Percentiles rank a stretch among this genome's conserved stretches.
phyloP scores from a whole-genome alignment of 371 early-diverging fungal genomes.

The Mortierella polycephala region DNA sequence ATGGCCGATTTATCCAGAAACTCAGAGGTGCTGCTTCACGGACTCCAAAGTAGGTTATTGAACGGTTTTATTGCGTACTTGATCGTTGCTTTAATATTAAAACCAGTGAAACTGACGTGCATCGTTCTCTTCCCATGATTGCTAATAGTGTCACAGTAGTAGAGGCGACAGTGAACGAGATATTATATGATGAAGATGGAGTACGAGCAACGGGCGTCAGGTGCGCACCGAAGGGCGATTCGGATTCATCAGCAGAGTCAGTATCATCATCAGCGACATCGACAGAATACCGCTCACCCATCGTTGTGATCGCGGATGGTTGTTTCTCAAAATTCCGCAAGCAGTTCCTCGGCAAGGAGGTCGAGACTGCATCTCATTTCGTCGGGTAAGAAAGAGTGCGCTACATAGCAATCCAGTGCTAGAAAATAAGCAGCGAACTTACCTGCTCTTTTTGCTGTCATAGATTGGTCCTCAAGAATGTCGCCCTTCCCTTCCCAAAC shows the following conservation, averaged over 20 bases:
- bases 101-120: too few species aligned
- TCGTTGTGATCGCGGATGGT: conserved; percentile 95
- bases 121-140: background rate
- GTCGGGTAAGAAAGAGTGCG: conserved; percentile 69
- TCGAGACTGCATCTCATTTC: conserved; percentile 75
- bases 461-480: conserved; percentile 70
- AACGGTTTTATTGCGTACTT: background rate
- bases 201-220: conserved; percentile 66
- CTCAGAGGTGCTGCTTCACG: conserved; percentile 75
- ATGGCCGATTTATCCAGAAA: conserved; percentile 91
- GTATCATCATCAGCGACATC: background rate
- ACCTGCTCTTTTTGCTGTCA: background rate
- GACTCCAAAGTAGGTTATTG: conserved; percentile 60
- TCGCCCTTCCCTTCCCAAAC: conserved; percentile 80
- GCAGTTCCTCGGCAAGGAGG: conserved; percentile 63
- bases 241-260: background rate
- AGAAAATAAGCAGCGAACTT: background rate
- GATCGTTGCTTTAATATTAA: background rate
- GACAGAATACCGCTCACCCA: conserved; percentile 60
- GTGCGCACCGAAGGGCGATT: conserved; percentile 26
- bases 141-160: conserved; percentile 71
- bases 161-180: conserved; percentile 78
- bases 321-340: conserved; percentile 94
- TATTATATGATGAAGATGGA: conserved; percentile 59
- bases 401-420: background rate